These are phyloP conservation scores for Penicillium salamii DNA, from an alignment of 495 filamentous ascomycete species.

Conservation along the genomic window DNA sequence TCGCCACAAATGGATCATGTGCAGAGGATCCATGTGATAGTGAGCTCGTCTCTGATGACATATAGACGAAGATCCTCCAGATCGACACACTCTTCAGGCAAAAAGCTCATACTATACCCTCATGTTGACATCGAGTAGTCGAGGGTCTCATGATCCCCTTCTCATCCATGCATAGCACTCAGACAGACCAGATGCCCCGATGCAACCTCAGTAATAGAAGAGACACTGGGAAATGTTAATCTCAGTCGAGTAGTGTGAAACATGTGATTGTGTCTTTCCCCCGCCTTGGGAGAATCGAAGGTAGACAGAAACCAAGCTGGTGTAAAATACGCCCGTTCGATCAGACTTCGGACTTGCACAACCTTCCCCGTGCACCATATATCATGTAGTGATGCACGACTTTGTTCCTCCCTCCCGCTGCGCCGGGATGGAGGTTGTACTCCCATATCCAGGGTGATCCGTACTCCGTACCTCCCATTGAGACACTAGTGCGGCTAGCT, in stretches of 20 bases:
- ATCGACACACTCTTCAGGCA: conserved; percentile 4
- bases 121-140: background rate
- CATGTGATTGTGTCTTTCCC: conserved; percentile 8
- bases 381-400: background rate
- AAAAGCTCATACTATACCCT: background rate
- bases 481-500: conserved; percentile 1
- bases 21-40: conserved; percentile 7
- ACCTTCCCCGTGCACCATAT: background rate
- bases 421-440: background rate
- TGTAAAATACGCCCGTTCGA: background rate
- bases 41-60: background rate
- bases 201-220: conserved; percentile 4
- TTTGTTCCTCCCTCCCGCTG: background rate
- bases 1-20: conserved; percentile 2
- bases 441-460: too few relatives aligned
- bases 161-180: background rate
- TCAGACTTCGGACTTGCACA: background rate
- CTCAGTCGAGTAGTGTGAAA: background rate
- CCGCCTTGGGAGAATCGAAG: background rate
- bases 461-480: too few relatives aligned
- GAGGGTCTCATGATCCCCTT: conserved; percentile 4
- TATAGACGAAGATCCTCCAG: conserved; percentile 5
- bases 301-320: background rate
- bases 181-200: background rate
- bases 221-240: conserved; percentile 1